These are phyloP conservation scores for Lipomyces chichibuensis DNA, from an alignment of 805 yeast species.

Conservation along the genomic window DNA sequence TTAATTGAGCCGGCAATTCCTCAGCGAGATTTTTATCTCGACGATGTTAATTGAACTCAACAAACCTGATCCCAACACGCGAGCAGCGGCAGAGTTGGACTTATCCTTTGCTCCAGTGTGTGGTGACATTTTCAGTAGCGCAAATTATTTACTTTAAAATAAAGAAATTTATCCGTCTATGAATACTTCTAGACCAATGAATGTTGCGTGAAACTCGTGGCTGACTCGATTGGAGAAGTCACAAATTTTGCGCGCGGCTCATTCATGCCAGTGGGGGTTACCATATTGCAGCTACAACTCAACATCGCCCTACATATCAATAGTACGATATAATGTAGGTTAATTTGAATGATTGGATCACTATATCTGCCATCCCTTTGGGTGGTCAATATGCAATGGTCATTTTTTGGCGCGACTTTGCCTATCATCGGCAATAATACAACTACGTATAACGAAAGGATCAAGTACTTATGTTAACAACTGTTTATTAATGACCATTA, in stretches of 20 bases:
- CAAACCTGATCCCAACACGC: slow-evolving; percentile 82
- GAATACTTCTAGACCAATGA: not conserved
- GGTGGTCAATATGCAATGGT: not conserved
- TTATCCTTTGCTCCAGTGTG: slow-evolving; percentile 56
- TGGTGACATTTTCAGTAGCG: slow-evolving; percentile 36
- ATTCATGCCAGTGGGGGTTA: not conserved
- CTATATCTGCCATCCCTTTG: not conserved
- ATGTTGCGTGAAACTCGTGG: not conserved
- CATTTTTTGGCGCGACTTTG: too few relatives aligned
- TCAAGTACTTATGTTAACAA: too few relatives aligned
- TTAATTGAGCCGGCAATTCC: not conserved
- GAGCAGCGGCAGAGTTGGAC: slow-evolving; percentile 85
- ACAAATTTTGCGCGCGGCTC: slow-evolving; percentile 1
- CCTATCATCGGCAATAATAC: too few relatives aligned
- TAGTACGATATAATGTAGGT: too few relatives aligned
- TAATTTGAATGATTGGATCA: not conserved
- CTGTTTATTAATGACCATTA: too few relatives aligned
- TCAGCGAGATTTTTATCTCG: not conserved
- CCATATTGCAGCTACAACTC: too few relatives aligned
- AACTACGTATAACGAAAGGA: too few relatives aligned
- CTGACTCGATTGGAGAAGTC: not conserved
- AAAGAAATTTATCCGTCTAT: not conserved
- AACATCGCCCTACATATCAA: too few relatives aligned
- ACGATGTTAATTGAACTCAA: not conserved
- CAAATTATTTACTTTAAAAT: not conserved